Percentiles rank a stretch among this genome's conserved stretches.
Evolutionary conservation across 2,329 filamentous ascomycete genomes (phyloP).

Genomic region (Ophiocordyceps camponoti-saundersi): DNA sequence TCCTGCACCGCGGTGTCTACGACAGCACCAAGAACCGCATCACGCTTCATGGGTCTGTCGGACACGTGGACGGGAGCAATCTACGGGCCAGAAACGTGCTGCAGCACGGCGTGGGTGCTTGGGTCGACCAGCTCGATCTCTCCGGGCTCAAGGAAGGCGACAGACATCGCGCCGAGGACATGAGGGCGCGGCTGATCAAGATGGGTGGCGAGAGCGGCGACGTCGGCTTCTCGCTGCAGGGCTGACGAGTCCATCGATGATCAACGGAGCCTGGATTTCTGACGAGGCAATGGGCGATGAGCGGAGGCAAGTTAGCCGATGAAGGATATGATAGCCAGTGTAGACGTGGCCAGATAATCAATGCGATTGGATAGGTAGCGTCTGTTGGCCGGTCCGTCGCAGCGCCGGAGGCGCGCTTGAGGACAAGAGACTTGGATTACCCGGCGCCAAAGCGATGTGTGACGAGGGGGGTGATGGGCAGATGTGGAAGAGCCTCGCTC

Average conservation of each 20-base stretch:
- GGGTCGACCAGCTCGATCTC: constrained; percentile 45
- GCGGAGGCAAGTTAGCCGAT: neutral
- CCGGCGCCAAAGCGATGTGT: neutral
- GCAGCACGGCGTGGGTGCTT: constrained; percentile 55
- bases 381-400: no score
- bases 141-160: constrained; percentile 22
- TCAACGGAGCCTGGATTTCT: no score
- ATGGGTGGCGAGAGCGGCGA: constrained; percentile 43
- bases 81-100: constrained; percentile 53
- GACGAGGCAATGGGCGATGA: no score
- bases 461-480: neutral
- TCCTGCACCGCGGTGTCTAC: constrained; percentile 59
- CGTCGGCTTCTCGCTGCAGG: constrained; percentile 46
- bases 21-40: constrained; percentile 39
- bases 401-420: neutral
- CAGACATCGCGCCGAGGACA: constrained; percentile 37
- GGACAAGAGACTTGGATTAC: neutral
- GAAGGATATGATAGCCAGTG: neutral
- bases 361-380: no score
- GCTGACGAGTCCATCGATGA: constrained; percentile 22
- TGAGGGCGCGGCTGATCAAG: constrained; percentile 44
- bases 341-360: no score
- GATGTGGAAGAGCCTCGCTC: neutral
- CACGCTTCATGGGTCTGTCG: constrained; percentile 59
- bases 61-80: constrained; percentile 35